Percentiles rank a stretch among this genome's conserved stretches.
These are phyloP conservation scores for Talaromyces sp. DNA, from an alignment of 2,329 filamentous ascomycete species.

Conservation along the genomic window DNA sequence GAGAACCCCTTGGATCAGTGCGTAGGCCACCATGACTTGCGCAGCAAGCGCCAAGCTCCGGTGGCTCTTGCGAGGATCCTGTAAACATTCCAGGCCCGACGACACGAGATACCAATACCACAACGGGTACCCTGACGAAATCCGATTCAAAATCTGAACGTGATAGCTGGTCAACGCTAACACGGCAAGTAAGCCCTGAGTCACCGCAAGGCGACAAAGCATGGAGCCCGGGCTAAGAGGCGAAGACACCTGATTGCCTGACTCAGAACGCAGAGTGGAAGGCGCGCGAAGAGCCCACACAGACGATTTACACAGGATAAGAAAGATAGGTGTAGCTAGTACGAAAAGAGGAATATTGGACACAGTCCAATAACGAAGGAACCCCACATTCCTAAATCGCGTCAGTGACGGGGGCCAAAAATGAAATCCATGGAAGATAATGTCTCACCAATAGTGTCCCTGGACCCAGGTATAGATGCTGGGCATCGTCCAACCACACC, in stretches of 20 bases:
- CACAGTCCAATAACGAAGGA: conserved; percentile 86
- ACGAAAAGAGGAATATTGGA: conserved; percentile 86
- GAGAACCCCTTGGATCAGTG: conserved; percentile 75
- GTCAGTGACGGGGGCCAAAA: conserved; percentile 14
- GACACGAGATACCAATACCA: conserved; percentile 84
- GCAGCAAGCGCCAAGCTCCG: conserved; percentile 47
- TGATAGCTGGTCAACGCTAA: conserved; percentile 81
- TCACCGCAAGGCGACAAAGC: conserved; percentile 64
- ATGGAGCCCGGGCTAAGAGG: conserved; percentile 29
- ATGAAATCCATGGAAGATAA: neutral
- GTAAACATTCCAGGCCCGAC: conserved; percentile 25
- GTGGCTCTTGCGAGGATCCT: conserved; percentile 19
- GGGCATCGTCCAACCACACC: conserved; percentile 74
- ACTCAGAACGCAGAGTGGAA: conserved; percentile 20
- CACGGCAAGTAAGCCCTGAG: conserved; percentile 71
- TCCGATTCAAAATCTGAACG: conserved; percentile 87
- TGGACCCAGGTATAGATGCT: conserved; percentile 94
- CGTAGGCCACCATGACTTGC: conserved; percentile 78
- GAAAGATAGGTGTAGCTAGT: conserved; percentile 76
- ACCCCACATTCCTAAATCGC: conserved; percentile 74
- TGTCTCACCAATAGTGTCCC: conserved; percentile 78
- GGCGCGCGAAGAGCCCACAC: conserved; percentile 45
- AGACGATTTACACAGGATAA: conserved; percentile 67
- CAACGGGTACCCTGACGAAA: conserved; percentile 83
- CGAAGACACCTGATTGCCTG: conserved; percentile 17